Evolutionary conservation across 2,329 filamentous ascomycete species (phyloP), one percentile per base, ranked within the genome.

Genomic region (Diplodia seriata): DNA sequence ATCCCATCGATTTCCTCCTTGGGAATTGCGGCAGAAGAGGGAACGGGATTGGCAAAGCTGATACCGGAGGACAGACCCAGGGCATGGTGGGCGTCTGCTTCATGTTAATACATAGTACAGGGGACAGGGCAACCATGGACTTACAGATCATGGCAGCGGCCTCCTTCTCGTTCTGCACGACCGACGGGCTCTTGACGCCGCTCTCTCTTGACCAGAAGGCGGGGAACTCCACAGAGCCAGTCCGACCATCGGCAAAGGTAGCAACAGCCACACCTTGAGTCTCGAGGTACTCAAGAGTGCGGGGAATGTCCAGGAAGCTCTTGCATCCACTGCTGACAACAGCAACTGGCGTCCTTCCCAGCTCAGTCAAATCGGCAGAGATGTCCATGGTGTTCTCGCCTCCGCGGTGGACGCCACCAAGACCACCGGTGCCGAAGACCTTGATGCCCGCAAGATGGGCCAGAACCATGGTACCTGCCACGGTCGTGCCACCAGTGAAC

Each of bases 121-220:
- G 11, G 9, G 5, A 36, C 9, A 29, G 12, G 9, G 29, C 4
- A 12, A 9, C 7, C 14, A 47, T 8, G 8, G 36, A 81, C 86
- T 78, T 78, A 89, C 87, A 84, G 68, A 97, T 91, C 68, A 98
- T 92, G n/a, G 90, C 89, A 0, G 95, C 95, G 40, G 95, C 95
- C 76, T 98, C 91, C 67, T 84, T 84, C 76, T 96, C 92, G 71
- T 90, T 86, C 65, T 88, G 81, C 51, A 97, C 86, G 1, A 91
- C 87, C 26, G 87, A 86, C 0, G 94, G 94, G 75, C 93, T 97
- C 77, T 84, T 88, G 64, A 91, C 81, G 14, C 93, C 92, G 77
- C 94, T 97, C 51, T 97, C 92, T 50, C 94, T 85, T 0, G 91
- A 92, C 86, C 92, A 99, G 79, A 99, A 99, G 0, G 92, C 93